Percentiles rank a stretch among this genome's conserved stretches.
Conservation (phyloP, 805 yeast species). For the Metschnikowia reukaufii region DNA sequence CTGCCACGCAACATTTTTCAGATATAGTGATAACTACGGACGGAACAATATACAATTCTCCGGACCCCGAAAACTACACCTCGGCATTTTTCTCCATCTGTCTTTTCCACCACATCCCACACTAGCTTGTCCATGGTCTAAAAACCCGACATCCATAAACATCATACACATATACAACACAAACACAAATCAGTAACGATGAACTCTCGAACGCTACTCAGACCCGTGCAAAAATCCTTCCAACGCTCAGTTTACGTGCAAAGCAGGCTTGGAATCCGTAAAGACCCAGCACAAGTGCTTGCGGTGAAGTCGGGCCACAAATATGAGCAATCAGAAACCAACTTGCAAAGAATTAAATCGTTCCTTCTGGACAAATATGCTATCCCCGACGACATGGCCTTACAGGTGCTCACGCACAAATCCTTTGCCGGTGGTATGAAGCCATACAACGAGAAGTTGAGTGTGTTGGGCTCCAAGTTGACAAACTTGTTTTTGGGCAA, state of each 20-base stretch:
- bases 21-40: too few relatives aligned
- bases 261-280: slow-evolving; percentile 68
- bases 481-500: slow-evolving; percentile 52
- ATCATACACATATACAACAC: background rate
- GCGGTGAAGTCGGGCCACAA: slow-evolving; percentile 33
- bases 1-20: too few relatives aligned
- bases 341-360: slow-evolving; percentile 48
- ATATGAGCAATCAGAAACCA: slow-evolving; percentile 53
- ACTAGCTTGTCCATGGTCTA: background rate
- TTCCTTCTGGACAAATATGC: slow-evolving; percentile 49
- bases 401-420: slow-evolving; percentile 89
- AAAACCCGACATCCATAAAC: background rate
- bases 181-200: background rate
- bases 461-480: slow-evolving; percentile 67
- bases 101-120: background rate
- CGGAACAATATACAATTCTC: too few relatives aligned
- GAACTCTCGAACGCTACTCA: slow-evolving; percentile 9
- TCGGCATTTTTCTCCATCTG: too few relatives aligned
- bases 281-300: slow-evolving; percentile 60
- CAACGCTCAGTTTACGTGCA: slow-evolving; percentile 39
- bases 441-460: slow-evolving; percentile 86
- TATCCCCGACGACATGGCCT: slow-evolving; percentile 58
- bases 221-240: slow-evolving; percentile 13
- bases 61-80: too few relatives aligned
- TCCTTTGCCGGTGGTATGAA: slow-evolving; percentile 89